Evolutionary conservation across 805 yeast species (phyloP).

Genomic region (Saccharomycopsis fodiens): DNA sequence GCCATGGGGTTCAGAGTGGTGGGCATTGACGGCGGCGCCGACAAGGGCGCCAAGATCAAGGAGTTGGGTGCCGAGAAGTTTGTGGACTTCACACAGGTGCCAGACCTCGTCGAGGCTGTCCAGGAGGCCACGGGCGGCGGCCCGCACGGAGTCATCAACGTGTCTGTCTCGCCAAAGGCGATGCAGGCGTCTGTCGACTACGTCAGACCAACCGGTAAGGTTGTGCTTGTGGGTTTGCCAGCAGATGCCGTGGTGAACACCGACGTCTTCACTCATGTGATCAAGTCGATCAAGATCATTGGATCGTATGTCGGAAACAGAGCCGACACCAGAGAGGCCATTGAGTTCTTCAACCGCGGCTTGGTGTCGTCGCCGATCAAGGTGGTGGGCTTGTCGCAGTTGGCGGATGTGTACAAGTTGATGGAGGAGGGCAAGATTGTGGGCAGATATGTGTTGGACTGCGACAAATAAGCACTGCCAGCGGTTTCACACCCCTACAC

Average conservation of each 20-base stretch:
- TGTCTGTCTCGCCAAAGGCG: slow-evolving; percentile 66
- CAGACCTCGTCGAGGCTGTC: slow-evolving; percentile 49
- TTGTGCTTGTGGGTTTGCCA: slow-evolving; percentile 56
- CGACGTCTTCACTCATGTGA: slow-evolving; percentile 47
- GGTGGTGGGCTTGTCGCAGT: slow-evolving; percentile 45
- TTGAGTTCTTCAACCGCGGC: slow-evolving; percentile 47
- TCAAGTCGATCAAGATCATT: slow-evolving; percentile 44
- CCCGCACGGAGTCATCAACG: slow-evolving; percentile 69
- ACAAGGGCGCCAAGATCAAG: slow-evolving; percentile 46
- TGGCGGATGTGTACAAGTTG: slow-evolving; percentile 40
- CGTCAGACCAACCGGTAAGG: slow-evolving; percentile 56
- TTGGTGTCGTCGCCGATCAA: slow-evolving; percentile 47
- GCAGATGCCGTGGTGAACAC: slow-evolving; percentile 49
- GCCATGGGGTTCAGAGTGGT: slow-evolving; percentile 72
- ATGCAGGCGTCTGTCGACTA: slow-evolving; percentile 53
- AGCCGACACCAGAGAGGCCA: slow-evolving; percentile 52
- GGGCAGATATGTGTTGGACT: slow-evolving; percentile 61
- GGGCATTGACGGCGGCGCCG: slow-evolving; percentile 66
- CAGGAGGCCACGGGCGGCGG: slow-evolving; percentile 60
- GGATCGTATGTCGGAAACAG: slow-evolving; percentile 59
- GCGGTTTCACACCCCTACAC: too few species aligned
- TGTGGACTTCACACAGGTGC: slow-evolving; percentile 49
- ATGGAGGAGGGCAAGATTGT: slow-evolving; percentile 58
- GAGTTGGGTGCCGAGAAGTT: slow-evolving; percentile 60
- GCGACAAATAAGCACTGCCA: slow-evolving; percentile 24